These are phyloP conservation scores for Suillus brevipes DNA, from an alignment of 768 basidiomycete species.

Conservation along the genomic window DNA sequence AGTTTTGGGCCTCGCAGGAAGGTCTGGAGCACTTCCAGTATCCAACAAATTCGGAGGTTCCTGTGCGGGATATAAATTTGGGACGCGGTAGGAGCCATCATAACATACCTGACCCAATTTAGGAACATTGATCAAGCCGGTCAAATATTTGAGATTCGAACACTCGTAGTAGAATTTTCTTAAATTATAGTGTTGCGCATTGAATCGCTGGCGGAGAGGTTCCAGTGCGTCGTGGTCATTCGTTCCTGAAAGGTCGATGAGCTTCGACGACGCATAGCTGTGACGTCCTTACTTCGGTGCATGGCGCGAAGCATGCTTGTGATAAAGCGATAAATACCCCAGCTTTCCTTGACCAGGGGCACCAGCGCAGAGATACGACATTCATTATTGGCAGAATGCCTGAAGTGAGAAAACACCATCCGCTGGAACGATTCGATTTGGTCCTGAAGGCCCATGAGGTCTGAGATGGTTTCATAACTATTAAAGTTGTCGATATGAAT, in stretches of 20 bases:
- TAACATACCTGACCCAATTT: constrained; percentile 81
- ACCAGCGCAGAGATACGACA: constrained; percentile 96
- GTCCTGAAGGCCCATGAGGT: constrained; percentile 97
- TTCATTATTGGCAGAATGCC: constrained; percentile 90
- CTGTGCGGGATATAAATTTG: constrained; percentile 39
- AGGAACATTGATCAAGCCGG: constrained; percentile 96
- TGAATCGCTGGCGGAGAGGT: constrained; percentile 84
- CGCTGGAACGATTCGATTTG: constrained; percentile 99
- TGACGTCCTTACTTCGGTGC: constrained; percentile 72
- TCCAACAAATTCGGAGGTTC: constrained; percentile 96
- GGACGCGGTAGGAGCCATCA: neutral
- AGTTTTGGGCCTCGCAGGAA: constrained; percentile 79
- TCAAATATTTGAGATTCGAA: constrained; percentile 96
- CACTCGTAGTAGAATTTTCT: constrained; percentile 99
- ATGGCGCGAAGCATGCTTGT: constrained; percentile 98
- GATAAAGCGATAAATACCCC: constrained; percentile 98
- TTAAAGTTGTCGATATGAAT: constrained; percentile 12
- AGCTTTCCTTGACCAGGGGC: constrained; percentile 97
- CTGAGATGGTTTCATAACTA: constrained; percentile 97
- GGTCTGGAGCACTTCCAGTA: constrained; percentile 77
- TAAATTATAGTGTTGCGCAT: constrained; percentile 87
- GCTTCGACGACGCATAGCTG: neutral
- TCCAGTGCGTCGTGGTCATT: constrained; percentile 87
- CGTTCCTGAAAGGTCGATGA: constrained; percentile 59
- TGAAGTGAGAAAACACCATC: constrained; percentile 94